Conservation (phyloP, 2,329 filamentous ascomycete species). For the Aspergillus chevalieri region DNA sequence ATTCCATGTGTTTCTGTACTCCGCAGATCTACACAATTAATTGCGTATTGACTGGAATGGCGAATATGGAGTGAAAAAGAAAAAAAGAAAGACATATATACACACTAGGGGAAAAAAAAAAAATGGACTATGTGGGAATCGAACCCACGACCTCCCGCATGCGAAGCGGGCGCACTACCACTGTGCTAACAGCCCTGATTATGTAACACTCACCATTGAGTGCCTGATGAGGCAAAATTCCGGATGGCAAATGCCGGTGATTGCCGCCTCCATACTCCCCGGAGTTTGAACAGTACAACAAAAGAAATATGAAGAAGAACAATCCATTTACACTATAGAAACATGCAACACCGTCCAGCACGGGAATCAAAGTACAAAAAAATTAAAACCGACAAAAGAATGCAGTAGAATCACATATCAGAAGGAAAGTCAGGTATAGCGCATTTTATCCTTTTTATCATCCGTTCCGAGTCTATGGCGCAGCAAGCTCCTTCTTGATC, state of each 20-base stretch:
- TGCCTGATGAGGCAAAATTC: too few relatives aligned
- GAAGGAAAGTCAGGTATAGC: not conserved
- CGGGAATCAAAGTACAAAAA: slow-evolving; percentile 8
- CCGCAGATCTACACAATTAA: too few relatives aligned
- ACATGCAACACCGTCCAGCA: slow-evolving; percentile 18
- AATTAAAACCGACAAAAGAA: slow-evolving; percentile 9
- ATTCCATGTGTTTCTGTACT: too few relatives aligned
- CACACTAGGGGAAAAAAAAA: not conserved
- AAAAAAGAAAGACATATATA: not conserved
- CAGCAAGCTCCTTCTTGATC: slow-evolving; percentile 95
- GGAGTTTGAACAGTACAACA: too few relatives aligned
- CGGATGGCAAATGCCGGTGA: too few relatives aligned
- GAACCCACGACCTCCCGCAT: slow-evolving; percentile 20
- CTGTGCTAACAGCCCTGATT: slow-evolving; percentile 17
- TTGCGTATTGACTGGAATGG: too few relatives aligned
- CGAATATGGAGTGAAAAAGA: too few relatives aligned
- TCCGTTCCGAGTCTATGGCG: slow-evolving; percentile 17
- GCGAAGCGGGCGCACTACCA: slow-evolving; percentile 23
- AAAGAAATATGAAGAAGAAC: not conserved
- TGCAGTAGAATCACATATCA: slow-evolving; percentile 2
- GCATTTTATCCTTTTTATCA: not conserved
- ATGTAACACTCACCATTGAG: not conserved
- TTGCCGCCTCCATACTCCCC: too few relatives aligned
- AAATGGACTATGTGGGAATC: slow-evolving; percentile 15
- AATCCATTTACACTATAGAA: slow-evolving; percentile 24